Evolutionary conservation across 1,139 yeast genomes (phyloP), one percentile per base, ranked within the genome.

Genomic region (Candida mesenterica): DNA sequence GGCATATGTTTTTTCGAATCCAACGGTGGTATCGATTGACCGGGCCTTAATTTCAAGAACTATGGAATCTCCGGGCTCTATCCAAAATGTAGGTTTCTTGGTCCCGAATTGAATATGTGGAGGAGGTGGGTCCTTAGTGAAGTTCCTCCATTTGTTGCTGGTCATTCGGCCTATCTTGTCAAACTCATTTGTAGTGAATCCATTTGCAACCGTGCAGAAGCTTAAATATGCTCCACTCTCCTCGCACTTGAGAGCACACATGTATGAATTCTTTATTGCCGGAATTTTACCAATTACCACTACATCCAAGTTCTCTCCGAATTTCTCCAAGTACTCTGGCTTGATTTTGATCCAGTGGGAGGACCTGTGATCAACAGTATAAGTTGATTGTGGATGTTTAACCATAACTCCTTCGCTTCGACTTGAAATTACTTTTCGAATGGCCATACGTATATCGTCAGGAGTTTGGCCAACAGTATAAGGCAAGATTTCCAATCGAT

Each of bases 21-120:
- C 35, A 12, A 14, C 30, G 37, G 75, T 56, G 45, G 64, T 62
- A 45, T 79, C 81, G 10, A 88, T 69, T 4, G 90, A 81, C 27
- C 96, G 66, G 0, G 96, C 95, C 52, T 85, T 87, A 7, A 90
- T 77, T 53, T 89, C 95, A n/a, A 92, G 54, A 0, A 90, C 94
- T 1, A 89, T 52, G 1, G 95, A 83, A 30, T 86, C 77, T 24
- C 67, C 61, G 0, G 97, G 97, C 41, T 80, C 65, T 19, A 92
- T 84, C 95, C 96, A 89, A 41, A 71, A 72, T 29, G 70, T 77
- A 0, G 97, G 96, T 13, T 64, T 57, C 40, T 72, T 75, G 8
- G 69, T 59, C 0, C 90, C 92, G 57, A 84, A 82, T 42, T 67
- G 65, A 4, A 83, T 46, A n/a, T 63, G 59, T 0, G 50, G 31